A percentile compares a stretch with the other conserved stretches of the same genome.
These are phyloP conservation scores for Myxozyma melibiosi DNA, from an alignment of 805 yeast species.

Conservation along the genomic window DNA sequence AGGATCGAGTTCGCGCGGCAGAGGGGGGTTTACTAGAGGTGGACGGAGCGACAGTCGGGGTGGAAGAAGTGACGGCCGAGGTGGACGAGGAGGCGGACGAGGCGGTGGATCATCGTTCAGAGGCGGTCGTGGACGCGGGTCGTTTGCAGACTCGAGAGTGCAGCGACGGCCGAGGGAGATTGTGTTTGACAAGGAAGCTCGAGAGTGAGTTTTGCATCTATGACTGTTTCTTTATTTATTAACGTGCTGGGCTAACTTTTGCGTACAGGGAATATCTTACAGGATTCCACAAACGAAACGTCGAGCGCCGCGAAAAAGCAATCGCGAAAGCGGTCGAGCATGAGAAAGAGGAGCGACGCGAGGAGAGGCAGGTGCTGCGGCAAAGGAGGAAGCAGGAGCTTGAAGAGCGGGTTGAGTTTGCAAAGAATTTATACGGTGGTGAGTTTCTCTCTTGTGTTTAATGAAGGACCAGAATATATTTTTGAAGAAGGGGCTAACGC, in stretches of 20 bases:
- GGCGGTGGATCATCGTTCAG: background rate
- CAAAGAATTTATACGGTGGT: constrained; percentile 45
- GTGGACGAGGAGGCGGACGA: background rate
- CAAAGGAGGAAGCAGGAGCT: constrained; percentile 71
- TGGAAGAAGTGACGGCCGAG: constrained; percentile 1
- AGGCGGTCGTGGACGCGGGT: constrained; percentile 3
- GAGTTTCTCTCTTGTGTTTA: constrained; percentile 1
- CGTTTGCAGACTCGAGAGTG: background rate
- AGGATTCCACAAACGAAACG: constrained; percentile 92
- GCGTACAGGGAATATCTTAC: constrained; percentile 68
- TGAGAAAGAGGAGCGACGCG: constrained; percentile 69
- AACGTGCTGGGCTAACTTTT: background rate
- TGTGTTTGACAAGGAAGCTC: constrained; percentile 74
- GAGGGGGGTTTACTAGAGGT: background rate
- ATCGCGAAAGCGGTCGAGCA: constrained; percentile 74
- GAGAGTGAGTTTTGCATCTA: constrained; percentile 49
- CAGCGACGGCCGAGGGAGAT: constrained; percentile 54
- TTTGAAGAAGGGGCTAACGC: background rate
- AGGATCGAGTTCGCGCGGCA: constrained; percentile 9
- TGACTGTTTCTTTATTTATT: background rate
- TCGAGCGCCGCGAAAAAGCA: constrained; percentile 86
- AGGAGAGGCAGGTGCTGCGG: constrained; percentile 67
- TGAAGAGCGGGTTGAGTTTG: constrained; percentile 63
- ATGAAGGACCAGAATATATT: no score
- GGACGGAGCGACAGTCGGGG: background rate